Evolutionary conservation across 2,329 filamentous ascomycete genomes (phyloP).

Genomic region (Clarireedia monteithiana): DNA sequence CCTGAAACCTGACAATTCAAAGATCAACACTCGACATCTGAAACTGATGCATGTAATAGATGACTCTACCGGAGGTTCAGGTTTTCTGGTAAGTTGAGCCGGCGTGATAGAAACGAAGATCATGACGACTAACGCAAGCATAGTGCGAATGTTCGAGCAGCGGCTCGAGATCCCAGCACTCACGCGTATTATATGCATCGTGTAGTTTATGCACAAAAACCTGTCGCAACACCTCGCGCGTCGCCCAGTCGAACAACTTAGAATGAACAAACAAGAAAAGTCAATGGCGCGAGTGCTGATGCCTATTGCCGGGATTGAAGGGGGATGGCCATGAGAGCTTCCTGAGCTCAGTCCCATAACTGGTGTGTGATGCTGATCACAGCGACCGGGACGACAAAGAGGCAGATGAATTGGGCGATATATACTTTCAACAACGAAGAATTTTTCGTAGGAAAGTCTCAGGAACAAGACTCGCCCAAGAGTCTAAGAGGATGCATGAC

Average conservation of each 20-base stretch:
- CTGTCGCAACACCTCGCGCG: not conserved
- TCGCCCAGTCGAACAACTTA: not conserved
- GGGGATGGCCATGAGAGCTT: not conserved
- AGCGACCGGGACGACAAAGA: not conserved
- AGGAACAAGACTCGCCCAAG: no score
- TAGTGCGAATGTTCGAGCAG: conserved; percentile 19
- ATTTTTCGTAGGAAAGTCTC: not conserved
- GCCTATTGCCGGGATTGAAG: no score
- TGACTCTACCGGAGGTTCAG: conserved; percentile 19
- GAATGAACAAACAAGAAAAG: not conserved
- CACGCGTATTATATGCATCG: conserved; percentile 20
- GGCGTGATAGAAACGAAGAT: not conserved
- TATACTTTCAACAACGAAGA: not conserved
- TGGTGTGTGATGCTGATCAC: not conserved
- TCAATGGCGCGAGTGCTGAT: not conserved
- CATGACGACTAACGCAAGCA: conserved; percentile 4
- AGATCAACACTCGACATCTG: not conserved
- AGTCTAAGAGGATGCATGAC: no score
- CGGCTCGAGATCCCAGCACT: conserved; percentile 11
- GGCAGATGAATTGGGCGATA: not conserved
- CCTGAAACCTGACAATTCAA: not conserved
- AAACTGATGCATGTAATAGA: conserved; percentile 15
- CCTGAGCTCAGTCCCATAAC: not conserved
- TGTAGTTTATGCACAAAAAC: conserved; percentile 11
- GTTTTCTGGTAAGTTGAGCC: conserved; percentile 18